phyloP scores from a whole-genome alignment of 1,284 basidiomycete genomes.

The Bjerkandera adusta region DNA sequence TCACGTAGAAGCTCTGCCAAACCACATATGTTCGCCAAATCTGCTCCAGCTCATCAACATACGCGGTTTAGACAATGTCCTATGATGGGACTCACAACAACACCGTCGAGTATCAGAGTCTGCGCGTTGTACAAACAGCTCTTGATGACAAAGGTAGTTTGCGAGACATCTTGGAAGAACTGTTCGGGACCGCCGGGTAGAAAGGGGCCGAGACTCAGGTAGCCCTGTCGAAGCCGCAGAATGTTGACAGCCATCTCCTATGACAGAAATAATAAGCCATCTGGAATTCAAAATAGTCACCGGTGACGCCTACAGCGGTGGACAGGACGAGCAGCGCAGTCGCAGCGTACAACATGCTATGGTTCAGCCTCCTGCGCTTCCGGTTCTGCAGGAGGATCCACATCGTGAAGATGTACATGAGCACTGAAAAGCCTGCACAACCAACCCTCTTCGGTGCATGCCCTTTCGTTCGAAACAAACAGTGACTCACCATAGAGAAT shows the following conservation, averaged over 20 bases:
- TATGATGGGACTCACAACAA: constrained; percentile 27
- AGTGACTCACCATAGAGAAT: constrained; percentile 25
- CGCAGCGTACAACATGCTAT: constrained; percentile 15
- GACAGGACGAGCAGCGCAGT: constrained; percentile 22
- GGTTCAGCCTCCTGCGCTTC: constrained; percentile 18
- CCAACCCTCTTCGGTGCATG: not conserved
- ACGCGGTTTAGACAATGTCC: not conserved
- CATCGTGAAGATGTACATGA: constrained; percentile 28
- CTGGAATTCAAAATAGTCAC: not conserved
- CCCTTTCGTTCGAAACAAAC: no score
- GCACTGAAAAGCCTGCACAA: constrained; percentile 23
- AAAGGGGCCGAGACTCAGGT: constrained; percentile 12
- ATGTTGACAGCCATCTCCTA: constrained; percentile 27
- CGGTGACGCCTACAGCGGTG: constrained; percentile 21
- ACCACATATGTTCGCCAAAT: constrained; percentile 30
- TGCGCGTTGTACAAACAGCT: constrained; percentile 31
- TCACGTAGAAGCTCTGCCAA: constrained; percentile 23
- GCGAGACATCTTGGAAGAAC: constrained; percentile 27
- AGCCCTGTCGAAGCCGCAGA: constrained; percentile 21
- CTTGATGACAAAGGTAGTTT: constrained; percentile 29
- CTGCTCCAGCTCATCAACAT: constrained; percentile 10
- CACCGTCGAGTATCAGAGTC: constrained; percentile 32
- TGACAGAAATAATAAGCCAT: not conserved
- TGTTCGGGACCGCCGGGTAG: constrained; percentile 13
- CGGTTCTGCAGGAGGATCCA: constrained; percentile 26